Base-by-base conservation (phyloP, 2,329 filamentous ascomycete genomes). In the Sordariomycetes sp. region DNA sequence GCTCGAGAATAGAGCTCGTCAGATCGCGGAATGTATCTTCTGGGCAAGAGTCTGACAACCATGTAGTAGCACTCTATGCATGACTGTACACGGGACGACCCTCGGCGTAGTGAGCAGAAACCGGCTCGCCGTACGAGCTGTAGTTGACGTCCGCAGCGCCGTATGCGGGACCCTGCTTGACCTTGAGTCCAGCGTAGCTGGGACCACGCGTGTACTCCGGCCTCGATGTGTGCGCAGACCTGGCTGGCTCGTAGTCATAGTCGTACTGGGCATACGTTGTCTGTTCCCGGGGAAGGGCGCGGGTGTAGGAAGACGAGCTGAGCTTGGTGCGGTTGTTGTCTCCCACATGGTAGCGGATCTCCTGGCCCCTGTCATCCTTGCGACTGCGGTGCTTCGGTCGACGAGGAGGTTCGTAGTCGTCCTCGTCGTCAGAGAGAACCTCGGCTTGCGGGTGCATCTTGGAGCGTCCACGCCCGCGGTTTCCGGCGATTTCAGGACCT, bases 381-480 rank as follows among this genome's bases (percentile, higher is more conserved):
- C 48, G 54, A 38, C 46, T 47, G 35, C 58, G 55, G 19, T 59
- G 53, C 42, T 57, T 59, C 35, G 50, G 46, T 15, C 55, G 47
- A 10, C 46, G 46, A 8, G 42, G 28, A 6, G 20, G 28, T 6
- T 53, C 50, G 15, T 57, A 50, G 2, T 51, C 48, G 2, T 59
- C 58, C 10, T 60, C 57, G 0, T 48, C 51, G 5, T 62, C 59
- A 4, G 41, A 49, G 4, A 58, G 51, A 4, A 53, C 53, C 8
- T 48, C 43, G 11, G 51, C 46, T 38, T 64, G 60, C 6, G 59
- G 20, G 7, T 61, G 53, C 43, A 53, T 42, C 29, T 53, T 54
- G 9, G 57, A 59, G 12, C 60, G 58, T 20, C 46, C 46, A 18
- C 60, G 60, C 7, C 60, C 60, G 5, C 58, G 58, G 6, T 47